Conservation (phyloP, 2,329 filamentous ascomycete species). For the Sarocladium brachiariae region DNA sequence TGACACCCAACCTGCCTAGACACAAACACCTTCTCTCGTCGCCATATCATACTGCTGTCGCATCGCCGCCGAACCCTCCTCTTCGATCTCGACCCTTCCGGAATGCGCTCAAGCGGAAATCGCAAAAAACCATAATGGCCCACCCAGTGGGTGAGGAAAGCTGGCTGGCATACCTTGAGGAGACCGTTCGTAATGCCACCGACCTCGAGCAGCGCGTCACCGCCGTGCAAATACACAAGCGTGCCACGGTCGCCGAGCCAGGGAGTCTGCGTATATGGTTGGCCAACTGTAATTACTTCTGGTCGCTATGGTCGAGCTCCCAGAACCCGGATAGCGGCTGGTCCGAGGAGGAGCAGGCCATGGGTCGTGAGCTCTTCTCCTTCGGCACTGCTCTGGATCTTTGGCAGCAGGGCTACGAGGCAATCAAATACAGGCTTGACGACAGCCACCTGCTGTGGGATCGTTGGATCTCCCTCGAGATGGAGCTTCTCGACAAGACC, state of each 20-base stretch:
- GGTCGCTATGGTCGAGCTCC: slow-evolving; percentile 60
- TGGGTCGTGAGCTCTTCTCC: slow-evolving; percentile 66
- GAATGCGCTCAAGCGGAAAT: slow-evolving; percentile 3
- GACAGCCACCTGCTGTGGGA: slow-evolving; percentile 78
- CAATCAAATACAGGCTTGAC: slow-evolving; percentile 65
- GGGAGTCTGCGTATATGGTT: slow-evolving; percentile 69
- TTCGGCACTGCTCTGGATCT: slow-evolving; percentile 59
- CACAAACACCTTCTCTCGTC: neutral
- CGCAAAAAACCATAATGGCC: slow-evolving; percentile 30
- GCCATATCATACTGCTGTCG: neutral
- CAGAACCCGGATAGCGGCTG: slow-evolving; percentile 49
- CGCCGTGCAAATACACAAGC: slow-evolving; percentile 65
- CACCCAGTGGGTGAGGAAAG: slow-evolving; percentile 65
- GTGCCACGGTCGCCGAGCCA: slow-evolving; percentile 63
- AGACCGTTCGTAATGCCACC: slow-evolving; percentile 54
- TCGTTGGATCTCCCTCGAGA: slow-evolving; percentile 65
- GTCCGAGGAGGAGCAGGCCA: slow-evolving; percentile 60
- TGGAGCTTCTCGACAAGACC: slow-evolving; percentile 56
- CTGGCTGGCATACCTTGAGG: slow-evolving; percentile 72
- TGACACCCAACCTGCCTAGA: too few relatives aligned
- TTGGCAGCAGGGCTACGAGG: slow-evolving; percentile 65
- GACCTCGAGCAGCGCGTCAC: slow-evolving; percentile 61
- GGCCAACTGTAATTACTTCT: slow-evolving; percentile 72
- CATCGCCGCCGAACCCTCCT: neutral
- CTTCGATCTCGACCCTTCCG: neutral